Percentiles rank a stretch among this genome's conserved stretches.
phyloP scores from a whole-genome alignment of 2,329 filamentous ascomycete genomes.

The Aspergillus niger region DNA sequence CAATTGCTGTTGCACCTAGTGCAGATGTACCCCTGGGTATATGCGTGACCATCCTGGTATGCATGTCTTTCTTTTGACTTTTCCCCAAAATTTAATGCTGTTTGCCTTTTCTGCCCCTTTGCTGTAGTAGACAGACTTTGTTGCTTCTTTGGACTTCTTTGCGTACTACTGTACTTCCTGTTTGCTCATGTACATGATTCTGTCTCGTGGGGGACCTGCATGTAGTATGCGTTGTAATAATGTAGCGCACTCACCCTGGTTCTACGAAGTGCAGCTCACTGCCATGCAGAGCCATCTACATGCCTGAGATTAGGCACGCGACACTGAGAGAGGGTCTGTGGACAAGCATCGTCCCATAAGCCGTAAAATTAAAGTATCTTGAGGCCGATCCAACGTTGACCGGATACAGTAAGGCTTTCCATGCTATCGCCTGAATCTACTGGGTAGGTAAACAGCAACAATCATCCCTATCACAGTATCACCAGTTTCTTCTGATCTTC shows the following conservation, averaged over 20 bases:
- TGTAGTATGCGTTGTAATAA: neutral
- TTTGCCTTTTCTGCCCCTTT: neutral
- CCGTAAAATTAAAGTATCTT: neutral
- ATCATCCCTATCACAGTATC: neutral
- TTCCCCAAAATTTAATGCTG: neutral
- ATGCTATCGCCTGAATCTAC: neutral
- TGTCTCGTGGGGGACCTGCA: neutral
- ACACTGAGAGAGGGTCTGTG: neutral
- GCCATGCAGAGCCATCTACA: neutral
- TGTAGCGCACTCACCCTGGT: neutral
- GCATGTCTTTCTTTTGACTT: neutral
- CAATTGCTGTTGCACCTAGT: neutral
- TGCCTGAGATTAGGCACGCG: conserved; percentile 1
- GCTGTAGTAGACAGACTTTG: neutral
- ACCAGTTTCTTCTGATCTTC: neutral
- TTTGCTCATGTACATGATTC: neutral
- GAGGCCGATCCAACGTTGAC: neutral
- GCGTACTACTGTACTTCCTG: neutral
- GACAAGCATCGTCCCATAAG: neutral
- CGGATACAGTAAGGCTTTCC: neutral
- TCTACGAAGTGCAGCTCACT: neutral
- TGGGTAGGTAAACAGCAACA: neutral
- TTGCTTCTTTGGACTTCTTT: neutral
- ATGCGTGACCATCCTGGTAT: neutral
- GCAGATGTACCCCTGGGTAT: neutral